Evolutionary conservation across 2,329 filamentous ascomycete genomes (phyloP), one percentile per base, ranked within the genome.

Genomic region (Neoscytalidium dimidiatum): DNA sequence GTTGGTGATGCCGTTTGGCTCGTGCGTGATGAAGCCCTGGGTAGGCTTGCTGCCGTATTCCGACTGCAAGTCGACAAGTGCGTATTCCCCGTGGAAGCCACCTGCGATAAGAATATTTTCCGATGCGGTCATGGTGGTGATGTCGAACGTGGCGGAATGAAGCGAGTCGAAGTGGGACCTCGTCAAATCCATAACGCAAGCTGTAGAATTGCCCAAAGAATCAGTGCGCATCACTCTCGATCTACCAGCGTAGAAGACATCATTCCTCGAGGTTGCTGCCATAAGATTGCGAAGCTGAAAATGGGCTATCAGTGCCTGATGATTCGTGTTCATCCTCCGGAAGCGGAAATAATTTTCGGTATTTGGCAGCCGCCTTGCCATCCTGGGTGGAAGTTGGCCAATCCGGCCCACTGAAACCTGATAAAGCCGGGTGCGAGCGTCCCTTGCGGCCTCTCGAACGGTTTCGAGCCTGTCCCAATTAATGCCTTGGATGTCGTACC

Each of bases 261-360:
- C 85, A 66, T 85, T 83, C 44, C 82, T 81, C 13, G 83, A 82
- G 8, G 80, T 82, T 3, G 83, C 81, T 4, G 83, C 83, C 69
- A 88, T 78, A 8, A 86, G 74, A 67, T 88, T 86, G 14, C 86
- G 84, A 3, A 88, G 79, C 69, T 88, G 86, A 67, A 86, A 87
- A 71, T 88, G 86, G 31, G 82, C 80, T 52, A 84, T 81, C n/a
- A 77, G 79, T 4, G 83, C 81, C 62, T 78, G 81, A 67, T 83
- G 80, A 11, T 75, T 75, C 0, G 81, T 83, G 66, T 82, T 80
- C 77, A 83, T 84, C 31, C 80, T 75, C 48, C 78, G 78, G 64
- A 81, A 83, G 4, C 75, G 77, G 72, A 84, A 85, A 67, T 79
- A 84, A 21, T 71, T 75, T 67, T 83, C 83, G 1, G 74, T 76